phyloP scores from a whole-genome alignment of 2,329 filamentous ascomycete genomes.

The Botrytis fabae region DNA sequence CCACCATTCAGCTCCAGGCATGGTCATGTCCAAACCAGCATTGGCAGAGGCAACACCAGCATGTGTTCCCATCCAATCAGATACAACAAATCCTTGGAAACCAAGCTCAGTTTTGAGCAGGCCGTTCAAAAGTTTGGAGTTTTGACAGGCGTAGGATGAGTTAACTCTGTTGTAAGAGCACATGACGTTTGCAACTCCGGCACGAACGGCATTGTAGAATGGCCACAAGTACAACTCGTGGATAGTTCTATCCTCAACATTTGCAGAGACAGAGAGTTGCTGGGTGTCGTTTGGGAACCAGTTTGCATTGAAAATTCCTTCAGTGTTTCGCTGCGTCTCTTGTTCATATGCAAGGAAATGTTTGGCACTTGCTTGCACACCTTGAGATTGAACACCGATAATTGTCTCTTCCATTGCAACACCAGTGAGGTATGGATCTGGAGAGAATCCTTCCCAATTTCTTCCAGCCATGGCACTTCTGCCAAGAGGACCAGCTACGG shows the following conservation, averaged over 20 bases:
- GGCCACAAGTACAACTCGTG: constrained; percentile 85
- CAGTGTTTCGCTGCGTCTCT: constrained; percentile 44
- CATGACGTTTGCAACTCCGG: constrained; percentile 76
- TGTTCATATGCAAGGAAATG: constrained; percentile 54
- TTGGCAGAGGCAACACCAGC: constrained; percentile 58
- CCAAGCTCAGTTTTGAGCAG: constrained; percentile 53
- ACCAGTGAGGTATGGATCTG: constrained; percentile 42
- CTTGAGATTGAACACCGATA: constrained; percentile 40
- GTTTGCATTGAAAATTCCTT: not conserved
- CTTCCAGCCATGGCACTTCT: constrained; percentile 50
- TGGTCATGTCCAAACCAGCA: constrained; percentile 66
- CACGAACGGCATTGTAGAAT: constrained; percentile 74
- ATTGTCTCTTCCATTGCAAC: constrained; percentile 41
- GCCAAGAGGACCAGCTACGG: constrained; percentile 51
- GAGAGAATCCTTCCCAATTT: constrained; percentile 41
- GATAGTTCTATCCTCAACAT: constrained; percentile 68
- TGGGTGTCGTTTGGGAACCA: constrained; percentile 20
- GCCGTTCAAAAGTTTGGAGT: constrained; percentile 50
- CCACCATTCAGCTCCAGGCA: constrained; percentile 52
- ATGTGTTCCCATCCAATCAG: constrained; percentile 66
- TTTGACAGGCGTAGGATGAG: constrained; percentile 52
- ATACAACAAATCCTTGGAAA: constrained; percentile 59
- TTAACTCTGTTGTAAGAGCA: constrained; percentile 56
- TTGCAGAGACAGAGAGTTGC: constrained; percentile 61
- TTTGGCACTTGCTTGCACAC: constrained; percentile 43